Conservation (phyloP, 2,329 filamentous ascomycete species). For the Magnaporthales sp. region DNA sequence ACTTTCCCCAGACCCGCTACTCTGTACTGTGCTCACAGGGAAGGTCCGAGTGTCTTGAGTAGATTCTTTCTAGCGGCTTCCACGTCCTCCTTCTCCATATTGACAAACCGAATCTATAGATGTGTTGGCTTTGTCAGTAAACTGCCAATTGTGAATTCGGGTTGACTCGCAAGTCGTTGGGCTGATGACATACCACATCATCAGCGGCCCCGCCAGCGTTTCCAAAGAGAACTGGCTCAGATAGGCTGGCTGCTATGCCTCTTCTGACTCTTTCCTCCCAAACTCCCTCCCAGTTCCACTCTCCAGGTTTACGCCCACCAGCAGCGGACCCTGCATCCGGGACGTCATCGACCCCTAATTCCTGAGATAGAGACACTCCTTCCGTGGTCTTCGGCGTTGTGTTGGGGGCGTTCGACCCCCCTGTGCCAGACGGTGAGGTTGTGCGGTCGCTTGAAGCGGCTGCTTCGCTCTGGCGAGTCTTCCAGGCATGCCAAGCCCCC, state of each 20-base stretch:
- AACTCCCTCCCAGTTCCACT: slow-evolving; percentile 98
- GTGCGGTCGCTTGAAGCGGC: slow-evolving; percentile 8
- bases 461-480: slow-evolving; percentile 49
- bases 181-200: slow-evolving; percentile 56
- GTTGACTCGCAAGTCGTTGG: neutral
- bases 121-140: slow-evolving; percentile 6
- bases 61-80: slow-evolving; percentile 51
- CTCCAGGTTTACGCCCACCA: slow-evolving; percentile 51
- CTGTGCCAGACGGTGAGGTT: neutral
- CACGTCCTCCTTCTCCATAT: slow-evolving; percentile 51
- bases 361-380: neutral
- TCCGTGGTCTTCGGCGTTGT: neutral
- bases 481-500: slow-evolving; percentile 92
- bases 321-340: neutral
- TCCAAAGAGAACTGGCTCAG: slow-evolving; percentile 73
- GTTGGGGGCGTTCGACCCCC: neutral
- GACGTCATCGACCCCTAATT: neutral
- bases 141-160: neutral
- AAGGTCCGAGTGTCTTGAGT: slow-evolving; percentile 35
- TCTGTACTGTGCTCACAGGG: neutral
- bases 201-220: slow-evolving; percentile 45
- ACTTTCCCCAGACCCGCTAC: neutral
- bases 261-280: slow-evolving; percentile 86
- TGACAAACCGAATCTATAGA: slow-evolving; percentile 55
- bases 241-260: slow-evolving; percentile 66